Evolutionary conservation across 148 eudicot genomes (phyloP).

Genomic region (Simmondsia chinensis): DNA sequence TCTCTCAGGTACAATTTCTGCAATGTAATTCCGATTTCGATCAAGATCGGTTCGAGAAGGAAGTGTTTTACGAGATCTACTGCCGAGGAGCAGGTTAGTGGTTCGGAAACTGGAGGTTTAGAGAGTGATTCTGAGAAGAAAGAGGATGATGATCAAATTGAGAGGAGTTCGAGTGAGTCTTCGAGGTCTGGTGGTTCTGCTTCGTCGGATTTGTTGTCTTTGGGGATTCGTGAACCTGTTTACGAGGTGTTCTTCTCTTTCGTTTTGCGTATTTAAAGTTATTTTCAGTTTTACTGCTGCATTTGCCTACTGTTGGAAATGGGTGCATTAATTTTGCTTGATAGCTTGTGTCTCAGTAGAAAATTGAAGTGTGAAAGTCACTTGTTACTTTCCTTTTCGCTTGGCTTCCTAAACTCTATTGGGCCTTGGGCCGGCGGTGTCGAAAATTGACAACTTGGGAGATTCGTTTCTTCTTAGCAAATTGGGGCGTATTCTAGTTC

Average conservation of each 20-base stretch:
- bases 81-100: slow-evolving; percentile 29
- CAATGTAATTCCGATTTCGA: slow-evolving; percentile 15
- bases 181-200: slow-evolving; percentile 13
- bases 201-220: slow-evolving; percentile 36
- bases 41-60: slow-evolving; percentile 5
- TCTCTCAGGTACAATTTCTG: no score
- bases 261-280: background rate
- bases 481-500: no score
- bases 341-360: no score
- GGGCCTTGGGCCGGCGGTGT: no score
- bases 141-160: slow-evolving; percentile 11
- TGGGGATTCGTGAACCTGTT: slow-evolving; percentile 87
- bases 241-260: slow-evolving; percentile 47
- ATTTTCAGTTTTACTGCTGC: background rate
- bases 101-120: slow-evolving; percentile 15
- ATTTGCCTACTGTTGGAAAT: background rate
- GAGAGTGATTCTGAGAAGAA: slow-evolving; percentile 19
- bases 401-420: no score
- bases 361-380: no score
- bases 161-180: slow-evolving; percentile 4
- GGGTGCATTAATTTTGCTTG: no score
- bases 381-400: background rate
- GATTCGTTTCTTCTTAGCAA: no score
- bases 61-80: slow-evolving; percentile 34
- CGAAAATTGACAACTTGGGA: no score